Evolutionary conservation across 2,329 filamentous ascomycete species (phyloP).

Genomic region (Aspergillus novofumigatus): DNA sequence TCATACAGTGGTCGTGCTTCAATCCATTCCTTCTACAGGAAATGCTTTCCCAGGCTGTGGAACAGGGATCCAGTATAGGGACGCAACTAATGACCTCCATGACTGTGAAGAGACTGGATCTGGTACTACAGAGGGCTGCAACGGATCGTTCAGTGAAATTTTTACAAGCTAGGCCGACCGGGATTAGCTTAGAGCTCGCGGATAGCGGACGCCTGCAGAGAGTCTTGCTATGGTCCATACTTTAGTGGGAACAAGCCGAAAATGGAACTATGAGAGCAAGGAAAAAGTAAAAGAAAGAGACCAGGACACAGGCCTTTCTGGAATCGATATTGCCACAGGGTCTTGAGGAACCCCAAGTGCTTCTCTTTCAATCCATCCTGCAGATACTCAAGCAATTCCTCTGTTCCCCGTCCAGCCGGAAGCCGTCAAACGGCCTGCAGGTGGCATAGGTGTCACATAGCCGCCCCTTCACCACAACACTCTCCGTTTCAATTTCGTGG

Average conservation of each 20-base stretch:
- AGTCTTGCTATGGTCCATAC: slow-evolving; percentile 6
- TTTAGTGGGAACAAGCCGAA: slow-evolving; percentile 2
- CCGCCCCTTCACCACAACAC: slow-evolving; percentile 3
- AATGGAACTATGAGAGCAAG: slow-evolving; percentile 4
- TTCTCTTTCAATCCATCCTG: slow-evolving; percentile 11
- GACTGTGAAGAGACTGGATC: slow-evolving; percentile 22
- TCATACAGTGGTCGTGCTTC: slow-evolving; percentile 9
- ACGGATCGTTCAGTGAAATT: slow-evolving; percentile 6
- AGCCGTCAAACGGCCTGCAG: slow-evolving; percentile 13
- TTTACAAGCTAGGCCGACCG: slow-evolving; percentile 13
- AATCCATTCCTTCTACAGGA: slow-evolving; percentile 17
- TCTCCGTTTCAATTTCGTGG: slow-evolving; percentile 1
- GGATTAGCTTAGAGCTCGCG: slow-evolving; percentile 6
- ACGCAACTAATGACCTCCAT: slow-evolving; percentile 26
- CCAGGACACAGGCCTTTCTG: slow-evolving; percentile 10
- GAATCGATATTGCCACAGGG: slow-evolving; percentile 8
- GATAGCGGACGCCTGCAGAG: slow-evolving; percentile 27
- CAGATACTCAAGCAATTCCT: slow-evolving; percentile 16
- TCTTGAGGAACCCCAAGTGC: slow-evolving; percentile 7
- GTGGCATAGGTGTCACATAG: slow-evolving; percentile 14
- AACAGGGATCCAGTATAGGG: slow-evolving; percentile 27
- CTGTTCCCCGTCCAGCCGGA: slow-evolving; percentile 21
- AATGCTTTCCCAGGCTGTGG: slow-evolving; percentile 22
- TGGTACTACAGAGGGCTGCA: slow-evolving; percentile 26
- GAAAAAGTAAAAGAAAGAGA: slow-evolving; percentile 1